Evolutionary conservation across 768 basidiomycete species (phyloP).

Genomic region (Russula sp.): DNA sequence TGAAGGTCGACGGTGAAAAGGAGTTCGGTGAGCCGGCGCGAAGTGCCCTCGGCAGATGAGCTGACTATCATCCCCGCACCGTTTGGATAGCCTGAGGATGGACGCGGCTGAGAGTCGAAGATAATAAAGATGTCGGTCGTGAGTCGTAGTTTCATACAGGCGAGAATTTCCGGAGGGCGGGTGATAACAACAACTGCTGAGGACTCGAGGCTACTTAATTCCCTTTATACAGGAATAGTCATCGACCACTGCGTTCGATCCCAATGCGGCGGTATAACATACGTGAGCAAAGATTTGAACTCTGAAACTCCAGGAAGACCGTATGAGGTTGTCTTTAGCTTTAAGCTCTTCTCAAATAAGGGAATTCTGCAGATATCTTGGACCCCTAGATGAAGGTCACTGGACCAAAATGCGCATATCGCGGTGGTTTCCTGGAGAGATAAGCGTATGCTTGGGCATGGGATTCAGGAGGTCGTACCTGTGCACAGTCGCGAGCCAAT

Average conservation of each 20-base stretch:
- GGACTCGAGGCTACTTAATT: constrained; percentile 21
- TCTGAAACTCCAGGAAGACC: constrained; percentile 31
- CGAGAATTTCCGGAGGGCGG: constrained; percentile 61
- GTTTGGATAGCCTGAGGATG: constrained; percentile 42
- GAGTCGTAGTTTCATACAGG: constrained; percentile 37
- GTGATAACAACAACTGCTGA: constrained; percentile 49
- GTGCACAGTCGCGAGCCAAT: constrained; percentile 29
- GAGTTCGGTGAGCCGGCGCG: constrained; percentile 38
- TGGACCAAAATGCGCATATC: constrained; percentile 51
- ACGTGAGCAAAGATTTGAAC: constrained; percentile 33
- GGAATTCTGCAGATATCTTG: constrained; percentile 45
- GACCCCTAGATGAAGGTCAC: constrained; percentile 44
- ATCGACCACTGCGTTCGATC: background rate
- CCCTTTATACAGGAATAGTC: constrained; percentile 20
- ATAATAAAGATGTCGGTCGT: constrained; percentile 39
- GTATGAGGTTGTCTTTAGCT: constrained; percentile 31
- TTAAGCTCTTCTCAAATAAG: constrained; percentile 39
- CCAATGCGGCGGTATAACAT: background rate
- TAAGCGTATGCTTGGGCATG: background rate
- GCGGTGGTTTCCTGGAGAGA: constrained; percentile 44
- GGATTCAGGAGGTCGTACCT: constrained; percentile 28
- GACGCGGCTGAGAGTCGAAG: constrained; percentile 63
- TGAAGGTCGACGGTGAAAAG: constrained; percentile 43
- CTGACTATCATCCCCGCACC: constrained; percentile 55
- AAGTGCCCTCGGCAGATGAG: constrained; percentile 37